Evolutionary conservation across 805 yeast species (phyloP), one percentile per base, ranked within the genome.

Genomic region (Ogataea parapolymorpha): DNA sequence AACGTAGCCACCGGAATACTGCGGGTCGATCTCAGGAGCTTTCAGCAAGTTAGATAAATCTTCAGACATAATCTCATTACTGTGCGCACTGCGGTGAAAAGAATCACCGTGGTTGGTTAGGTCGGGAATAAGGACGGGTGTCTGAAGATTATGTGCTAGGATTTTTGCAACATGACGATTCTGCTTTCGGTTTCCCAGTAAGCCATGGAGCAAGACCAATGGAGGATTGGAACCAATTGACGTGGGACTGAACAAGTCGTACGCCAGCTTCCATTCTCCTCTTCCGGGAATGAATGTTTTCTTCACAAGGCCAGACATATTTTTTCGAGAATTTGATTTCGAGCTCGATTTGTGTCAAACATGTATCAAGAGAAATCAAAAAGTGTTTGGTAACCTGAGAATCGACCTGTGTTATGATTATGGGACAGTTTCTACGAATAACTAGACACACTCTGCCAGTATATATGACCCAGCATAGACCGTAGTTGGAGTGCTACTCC

Each of bases 81-180:
- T 87, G 56, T 85, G 86, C 14, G 82, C 68, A 0, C 63, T 53
- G n/a, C 59, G 58, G 53, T 85, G 95, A 4, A 95, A 95, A 4
- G 95, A 84, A 3, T 73, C 77, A 2, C 99, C 99, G 61, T 91
- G 96, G 62, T 93, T 91, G 42, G 98, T 70, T 42, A 90, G 68
- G 60, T 91, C 98, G 13, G 85, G 67, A 36, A 82, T 71, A 50
- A 75, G 79, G 1, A 85, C 77, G 38, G 78, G 75, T 15, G 86
- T 67, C n/a, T 65, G 58, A 45, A 83, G 57, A 10, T 25, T 26
- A 13, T 49, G 46, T 11, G 78, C 70, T 27, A 83, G 59, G 37
- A 66, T 67, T 55, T 77, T 75, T 9, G 87, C 84, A 11, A 89
- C 85, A 0, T 87, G 71, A 44, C 96, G 67, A 54, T 86, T 87